phyloP scores from a whole-genome alignment of 441 rosid genomes.

The Eutrema salsugineum region DNA sequence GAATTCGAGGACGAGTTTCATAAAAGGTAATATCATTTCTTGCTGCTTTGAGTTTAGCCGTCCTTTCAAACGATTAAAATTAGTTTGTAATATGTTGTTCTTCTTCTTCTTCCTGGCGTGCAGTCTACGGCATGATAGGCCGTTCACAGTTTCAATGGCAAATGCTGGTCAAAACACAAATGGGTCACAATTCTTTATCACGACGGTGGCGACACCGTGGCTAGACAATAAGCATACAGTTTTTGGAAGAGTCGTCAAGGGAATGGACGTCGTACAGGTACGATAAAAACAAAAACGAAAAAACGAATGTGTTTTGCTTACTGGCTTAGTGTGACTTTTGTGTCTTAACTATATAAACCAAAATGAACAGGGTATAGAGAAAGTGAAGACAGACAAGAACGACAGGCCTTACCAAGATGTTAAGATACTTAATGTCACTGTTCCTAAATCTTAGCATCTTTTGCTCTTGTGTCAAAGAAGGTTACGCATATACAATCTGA shows the following conservation, averaged over 20 bases:
- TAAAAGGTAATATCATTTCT: slow-evolving; percentile 61
- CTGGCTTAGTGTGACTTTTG: neutral
- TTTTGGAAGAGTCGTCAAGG: slow-evolving; percentile 87
- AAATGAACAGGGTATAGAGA: slow-evolving; percentile 73
- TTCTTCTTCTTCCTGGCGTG: neutral
- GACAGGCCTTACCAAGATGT: slow-evolving; percentile 94
- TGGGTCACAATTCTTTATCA: slow-evolving; percentile 93
- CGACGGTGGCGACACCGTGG: slow-evolving; percentile 98
- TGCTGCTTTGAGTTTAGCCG: neutral
- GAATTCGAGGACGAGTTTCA: slow-evolving; percentile 98
- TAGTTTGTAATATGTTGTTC: neutral
- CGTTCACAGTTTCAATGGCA: slow-evolving; percentile 93
- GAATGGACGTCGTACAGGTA: slow-evolving; percentile 99
- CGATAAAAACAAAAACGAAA: neutral
- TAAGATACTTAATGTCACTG: slow-evolving; percentile 82
- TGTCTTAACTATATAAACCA: neutral
- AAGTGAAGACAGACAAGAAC: slow-evolving; percentile 89
- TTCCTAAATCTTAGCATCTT: slow-evolving; percentile 63
- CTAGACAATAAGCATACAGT: slow-evolving; percentile 96
- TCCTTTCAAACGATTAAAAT: neutral
- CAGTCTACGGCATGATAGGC: slow-evolving; percentile 95
- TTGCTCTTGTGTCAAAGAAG: neutral
- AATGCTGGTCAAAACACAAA: slow-evolving; percentile 93
- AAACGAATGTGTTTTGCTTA: neutral
- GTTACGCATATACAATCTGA: neutral